Conservation (phyloP, 2,329 filamentous ascomycete species). For the Microsporum audouinii region DNA sequence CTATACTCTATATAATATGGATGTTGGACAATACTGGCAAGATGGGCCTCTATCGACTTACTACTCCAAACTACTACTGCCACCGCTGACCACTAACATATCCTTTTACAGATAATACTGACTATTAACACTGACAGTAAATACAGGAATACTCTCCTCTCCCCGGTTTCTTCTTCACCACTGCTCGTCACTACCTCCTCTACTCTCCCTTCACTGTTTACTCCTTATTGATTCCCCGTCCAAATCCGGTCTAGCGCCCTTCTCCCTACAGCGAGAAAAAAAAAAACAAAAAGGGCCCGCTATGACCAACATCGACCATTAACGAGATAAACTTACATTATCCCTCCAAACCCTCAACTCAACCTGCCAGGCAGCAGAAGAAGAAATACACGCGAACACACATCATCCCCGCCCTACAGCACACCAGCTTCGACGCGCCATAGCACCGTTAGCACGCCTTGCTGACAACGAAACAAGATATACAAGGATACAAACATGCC, state of each 20-base stretch:
- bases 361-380: not conserved
- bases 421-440: slow-evolving; percentile 9
- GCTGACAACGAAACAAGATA: not conserved
- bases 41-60: not conserved
- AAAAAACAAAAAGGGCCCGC: not conserved
- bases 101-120: not conserved
- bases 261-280: not conserved
- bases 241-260: not conserved
- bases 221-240: not conserved
- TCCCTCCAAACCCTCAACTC: not conserved
- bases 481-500: slow-evolving; percentile 42
- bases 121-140: not conserved
- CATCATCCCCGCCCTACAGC: slow-evolving; percentile 10
- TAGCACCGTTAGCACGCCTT: not conserved
- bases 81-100: not conserved
- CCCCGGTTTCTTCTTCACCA: not conserved
- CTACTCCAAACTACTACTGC: not conserved
- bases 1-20: not conserved
- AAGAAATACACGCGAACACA: not conserved
- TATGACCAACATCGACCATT: slow-evolving; percentile 1
- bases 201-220: not conserved
- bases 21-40: not conserved
- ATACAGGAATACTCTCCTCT: not conserved
- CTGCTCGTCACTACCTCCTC: not conserved
- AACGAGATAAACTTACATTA: not conserved